Conservation (phyloP, 495 filamentous ascomycete genomes). For the Parachaetomium inaequale region DNA sequence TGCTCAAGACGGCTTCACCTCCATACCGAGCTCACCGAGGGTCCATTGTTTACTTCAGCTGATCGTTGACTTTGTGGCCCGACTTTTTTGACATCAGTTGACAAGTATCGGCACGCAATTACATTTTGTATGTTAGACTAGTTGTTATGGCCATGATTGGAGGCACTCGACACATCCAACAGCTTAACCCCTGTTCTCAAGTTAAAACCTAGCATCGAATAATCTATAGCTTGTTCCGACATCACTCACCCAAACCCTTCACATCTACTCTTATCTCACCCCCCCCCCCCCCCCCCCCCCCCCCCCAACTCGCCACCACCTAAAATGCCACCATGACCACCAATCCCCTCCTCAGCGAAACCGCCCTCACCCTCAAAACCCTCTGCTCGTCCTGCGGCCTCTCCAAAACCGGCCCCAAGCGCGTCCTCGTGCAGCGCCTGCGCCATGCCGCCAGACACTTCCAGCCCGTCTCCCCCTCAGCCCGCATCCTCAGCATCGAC, state of each 20-base stretch:
- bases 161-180: no score
- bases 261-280: background rate
- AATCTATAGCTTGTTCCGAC: no score
- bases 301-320: background rate
- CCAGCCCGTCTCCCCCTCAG: conserved; percentile 17
- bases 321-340: conserved; percentile 11
- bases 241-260: background rate
- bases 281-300: background rate
- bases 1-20: background rate
- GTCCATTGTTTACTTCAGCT: background rate
- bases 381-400: conserved; percentile 27
- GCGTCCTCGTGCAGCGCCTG: conserved; percentile 17
- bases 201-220: no score
- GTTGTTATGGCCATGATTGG: no score
- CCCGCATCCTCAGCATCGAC: conserved; percentile 71
- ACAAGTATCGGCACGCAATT: no score
- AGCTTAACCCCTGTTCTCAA: no score
- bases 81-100: no score
- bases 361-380: conserved; percentile 1
- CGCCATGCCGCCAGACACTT: conserved; percentile 17
- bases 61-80: no score
- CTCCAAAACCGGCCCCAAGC: conserved; percentile 21
- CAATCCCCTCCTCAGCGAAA: conserved; percentile 1
- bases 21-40: background rate
- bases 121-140: no score